Base-by-base conservation (phyloP, 148 eudicot genomes). In the Fagopyrum tataricum region DNA sequence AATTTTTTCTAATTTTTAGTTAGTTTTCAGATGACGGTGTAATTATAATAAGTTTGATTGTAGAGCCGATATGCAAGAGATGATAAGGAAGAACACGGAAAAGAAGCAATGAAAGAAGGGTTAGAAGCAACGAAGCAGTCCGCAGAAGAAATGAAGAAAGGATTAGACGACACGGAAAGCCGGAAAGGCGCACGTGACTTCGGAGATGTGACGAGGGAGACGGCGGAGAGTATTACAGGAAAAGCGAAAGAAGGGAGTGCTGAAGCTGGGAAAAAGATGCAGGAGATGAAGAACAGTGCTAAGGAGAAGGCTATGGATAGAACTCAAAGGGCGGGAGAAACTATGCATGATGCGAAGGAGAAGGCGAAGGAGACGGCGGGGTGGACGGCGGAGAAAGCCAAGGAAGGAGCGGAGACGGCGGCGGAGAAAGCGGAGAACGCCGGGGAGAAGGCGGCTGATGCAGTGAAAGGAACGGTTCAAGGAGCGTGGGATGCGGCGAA, bases 401-500 rank as follows among this genome's bases (percentile, higher is more conserved):
- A 66, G 9, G 84, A 70, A 37, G 66, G 78, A 51, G 77, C 81
- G 2, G 72, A 73, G 26, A 76, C 77, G 73, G 74, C 78, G 1
- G 71, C 78, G 0, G 72, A 81, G 0, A 72, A 52, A 43, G 73
- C 81, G 2, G 17, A 31, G 67, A 80, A 72, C 42, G 41, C 12
- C 48, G 43, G 37, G 17, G 21, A 73, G 51, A 75, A 61, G 5
- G 75, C 73, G 23, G 82, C 73, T 1, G 82, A 72, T 48, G 51
- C 26, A 37, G 43, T 43, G 4, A 31, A 73, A 44, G 76, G 67
- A 5, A 75, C 71, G 15, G 82, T 64, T 72, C 55, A 56, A 14
- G 83, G 73, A 39, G 86, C 81, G 43, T 81, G 80, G 91, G 92
- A 76, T 18, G 79, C 79, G 47, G 86, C 92, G 0, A 86, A 87